These are phyloP conservation scores for Potentilla sterilis DNA, from an alignment of 306 rosid species.

Conservation along the genomic window DNA sequence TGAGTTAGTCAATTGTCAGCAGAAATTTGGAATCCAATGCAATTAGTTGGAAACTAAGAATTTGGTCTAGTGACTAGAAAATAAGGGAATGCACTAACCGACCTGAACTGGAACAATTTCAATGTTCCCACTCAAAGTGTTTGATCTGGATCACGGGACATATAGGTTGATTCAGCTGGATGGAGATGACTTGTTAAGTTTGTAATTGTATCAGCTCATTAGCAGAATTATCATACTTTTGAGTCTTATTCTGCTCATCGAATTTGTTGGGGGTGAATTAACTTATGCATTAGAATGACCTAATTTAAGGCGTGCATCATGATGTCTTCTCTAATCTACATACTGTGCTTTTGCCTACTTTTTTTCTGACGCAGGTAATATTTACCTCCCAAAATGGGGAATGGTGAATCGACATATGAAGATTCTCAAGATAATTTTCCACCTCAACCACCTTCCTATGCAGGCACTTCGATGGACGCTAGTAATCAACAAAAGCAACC, in stretches of 20 bases:
- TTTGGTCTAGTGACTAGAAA: not conserved
- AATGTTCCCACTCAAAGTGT: not conserved
- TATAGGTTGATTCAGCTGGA: not conserved
- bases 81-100: not conserved
- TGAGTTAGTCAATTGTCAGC: not conserved
- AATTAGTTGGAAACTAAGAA: not conserved
- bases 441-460: slow-evolving; percentile 16
- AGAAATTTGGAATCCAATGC: not conserved
- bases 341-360: not conserved
- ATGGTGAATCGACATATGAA: slow-evolving; percentile 49
- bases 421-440: slow-evolving; percentile 34
- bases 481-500: slow-evolving; percentile 29
- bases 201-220: not conserved
- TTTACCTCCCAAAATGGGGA: slow-evolving; percentile 55
- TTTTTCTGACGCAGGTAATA: slow-evolving; percentile 24
- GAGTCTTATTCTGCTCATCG: not conserved
- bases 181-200: not conserved
- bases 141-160: not conserved
- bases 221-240: not conserved
- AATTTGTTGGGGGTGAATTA: not conserved
- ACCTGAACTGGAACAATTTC: not conserved
- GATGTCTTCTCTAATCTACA: not conserved
- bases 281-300: not conserved
- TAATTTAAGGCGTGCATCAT: not conserved
- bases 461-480: slow-evolving; percentile 37